Evolutionary conservation across 192 early-diverging fungal species (phyloP).

Genomic region (Gigaspora rosea): DNA sequence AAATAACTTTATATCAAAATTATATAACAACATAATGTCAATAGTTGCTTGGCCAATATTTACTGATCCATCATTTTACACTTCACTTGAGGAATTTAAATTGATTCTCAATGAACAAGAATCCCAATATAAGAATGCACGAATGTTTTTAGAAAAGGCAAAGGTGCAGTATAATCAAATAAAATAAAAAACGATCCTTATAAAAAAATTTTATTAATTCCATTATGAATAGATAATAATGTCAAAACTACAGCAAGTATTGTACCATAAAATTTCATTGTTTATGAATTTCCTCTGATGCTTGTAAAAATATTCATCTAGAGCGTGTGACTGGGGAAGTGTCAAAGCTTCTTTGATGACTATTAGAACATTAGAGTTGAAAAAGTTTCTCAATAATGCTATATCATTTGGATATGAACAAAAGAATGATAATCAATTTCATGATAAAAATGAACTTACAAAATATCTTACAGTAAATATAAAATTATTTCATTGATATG

Average conservation of each 20-base stretch:
- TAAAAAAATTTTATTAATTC: not conserved
- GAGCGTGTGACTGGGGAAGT: conserved; percentile 27
- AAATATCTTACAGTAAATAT: not conserved
- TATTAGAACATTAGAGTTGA: conserved; percentile 23
- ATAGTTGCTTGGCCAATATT: conserved; percentile 35
- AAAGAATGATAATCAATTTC: conserved; percentile 23
- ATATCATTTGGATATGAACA: conserved; percentile 28
- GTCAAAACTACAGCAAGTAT: too few relatives aligned
- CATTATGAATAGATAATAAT: not conserved
- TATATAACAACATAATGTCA: conserved; percentile 29
- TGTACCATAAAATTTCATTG: too few relatives aligned
- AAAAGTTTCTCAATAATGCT: conserved; percentile 11
- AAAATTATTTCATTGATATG: not conserved
- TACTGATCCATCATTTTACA: conserved; percentile 31
- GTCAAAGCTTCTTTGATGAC: conserved; percentile 19
- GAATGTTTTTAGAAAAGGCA: conserved; percentile 23
- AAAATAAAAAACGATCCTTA: too few relatives aligned
- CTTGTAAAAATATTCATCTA: not conserved
- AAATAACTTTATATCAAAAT: conserved; percentile 33
- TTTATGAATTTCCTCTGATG: too few relatives aligned
- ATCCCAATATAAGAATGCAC: conserved; percentile 23
- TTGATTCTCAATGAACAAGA: conserved; percentile 22
- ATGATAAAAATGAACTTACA: not conserved
- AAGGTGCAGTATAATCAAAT: not conserved
- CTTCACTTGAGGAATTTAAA: conserved; percentile 7